Conservation (phyloP, 1,139 yeast species). For the Waltiozyma solani region DNA sequence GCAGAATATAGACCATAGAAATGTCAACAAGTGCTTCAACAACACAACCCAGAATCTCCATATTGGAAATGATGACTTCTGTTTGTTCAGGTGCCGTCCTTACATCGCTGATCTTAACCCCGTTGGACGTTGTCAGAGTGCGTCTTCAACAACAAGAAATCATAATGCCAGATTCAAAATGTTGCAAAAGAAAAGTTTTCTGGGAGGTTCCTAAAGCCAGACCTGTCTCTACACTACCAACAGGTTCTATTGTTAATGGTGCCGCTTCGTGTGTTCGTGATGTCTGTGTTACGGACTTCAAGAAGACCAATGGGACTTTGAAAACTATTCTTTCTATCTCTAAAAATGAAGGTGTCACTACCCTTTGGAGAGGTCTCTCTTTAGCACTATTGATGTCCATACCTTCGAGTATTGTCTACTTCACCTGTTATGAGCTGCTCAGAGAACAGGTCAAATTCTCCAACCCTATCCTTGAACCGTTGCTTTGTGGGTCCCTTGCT, state of each 20-base stretch:
- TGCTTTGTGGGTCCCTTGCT: conserved; percentile 81
- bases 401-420: conserved; percentile 89
- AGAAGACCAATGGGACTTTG: conserved; percentile 44
- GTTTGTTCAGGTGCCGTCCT: conserved; percentile 89
- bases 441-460: conserved; percentile 40
- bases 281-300: conserved; percentile 23
- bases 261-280: conserved; percentile 19
- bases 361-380: conserved; percentile 87
- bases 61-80: conserved; percentile 60
- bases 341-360: conserved; percentile 58
- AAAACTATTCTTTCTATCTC: conserved; percentile 65
- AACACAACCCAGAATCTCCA: neutral
- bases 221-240: neutral
- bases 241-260: too few relatives aligned
- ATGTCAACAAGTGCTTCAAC: neutral
- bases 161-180: conserved; percentile 31
- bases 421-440: conserved; percentile 84
- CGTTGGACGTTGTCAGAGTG: conserved; percentile 88
- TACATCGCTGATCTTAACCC: conserved; percentile 81
- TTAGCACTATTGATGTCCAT: conserved; percentile 80
- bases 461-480: conserved; percentile 52
- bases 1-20: neutral
- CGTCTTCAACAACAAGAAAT: conserved; percentile 85
- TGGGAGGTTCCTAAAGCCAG: conserved; percentile 9
- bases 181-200: conserved; percentile 18